phyloP scores from a whole-genome alignment of 2,329 filamentous ascomycete species.

The Colletotrichum godetiae region DNA sequence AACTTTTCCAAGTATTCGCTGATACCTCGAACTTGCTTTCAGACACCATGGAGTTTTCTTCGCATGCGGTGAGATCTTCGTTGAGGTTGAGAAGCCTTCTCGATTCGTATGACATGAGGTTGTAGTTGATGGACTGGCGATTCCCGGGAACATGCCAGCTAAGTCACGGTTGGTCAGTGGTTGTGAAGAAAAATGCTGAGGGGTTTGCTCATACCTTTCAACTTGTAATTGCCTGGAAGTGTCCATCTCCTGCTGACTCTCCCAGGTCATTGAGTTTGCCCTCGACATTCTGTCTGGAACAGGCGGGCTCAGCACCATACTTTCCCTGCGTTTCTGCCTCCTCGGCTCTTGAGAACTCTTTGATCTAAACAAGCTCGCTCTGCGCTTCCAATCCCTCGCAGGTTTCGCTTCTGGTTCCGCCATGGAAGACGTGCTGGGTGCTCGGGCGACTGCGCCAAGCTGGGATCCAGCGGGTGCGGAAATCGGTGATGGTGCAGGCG shows the following conservation, averaged over 20 bases:
- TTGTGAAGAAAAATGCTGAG: background rate
- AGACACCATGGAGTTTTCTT: conserved; percentile 47
- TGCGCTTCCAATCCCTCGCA: conserved; percentile 34
- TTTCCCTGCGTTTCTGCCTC: conserved; percentile 18
- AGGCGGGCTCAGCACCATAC: conserved; percentile 11
- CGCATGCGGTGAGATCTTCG: conserved; percentile 45
- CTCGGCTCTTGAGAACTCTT: conserved; percentile 34
- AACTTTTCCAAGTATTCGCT: conserved; percentile 50
- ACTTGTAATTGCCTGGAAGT: conserved; percentile 36
- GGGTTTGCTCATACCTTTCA: conserved; percentile 26
- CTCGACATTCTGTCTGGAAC: conserved; percentile 32
- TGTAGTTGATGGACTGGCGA: conserved; percentile 55
- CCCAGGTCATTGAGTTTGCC: conserved; percentile 37
- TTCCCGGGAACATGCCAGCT: conserved; percentile 47
- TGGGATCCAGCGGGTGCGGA: conserved; percentile 11
- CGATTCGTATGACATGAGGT: conserved; percentile 58
- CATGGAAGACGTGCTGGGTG: background rate
- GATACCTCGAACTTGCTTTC: conserved; percentile 48
- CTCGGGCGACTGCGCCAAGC: background rate
- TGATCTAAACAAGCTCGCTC: conserved; percentile 34
- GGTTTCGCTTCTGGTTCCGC: conserved; percentile 13
- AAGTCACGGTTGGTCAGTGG: conserved; percentile 29
- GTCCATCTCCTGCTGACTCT: conserved; percentile 34
- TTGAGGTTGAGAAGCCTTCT: conserved; percentile 54
- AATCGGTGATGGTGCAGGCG: conserved; percentile 16